These are phyloP conservation scores for Dovyalis caffra DNA, from an alignment of 345 rosid genomes.

Conservation along the genomic window DNA sequence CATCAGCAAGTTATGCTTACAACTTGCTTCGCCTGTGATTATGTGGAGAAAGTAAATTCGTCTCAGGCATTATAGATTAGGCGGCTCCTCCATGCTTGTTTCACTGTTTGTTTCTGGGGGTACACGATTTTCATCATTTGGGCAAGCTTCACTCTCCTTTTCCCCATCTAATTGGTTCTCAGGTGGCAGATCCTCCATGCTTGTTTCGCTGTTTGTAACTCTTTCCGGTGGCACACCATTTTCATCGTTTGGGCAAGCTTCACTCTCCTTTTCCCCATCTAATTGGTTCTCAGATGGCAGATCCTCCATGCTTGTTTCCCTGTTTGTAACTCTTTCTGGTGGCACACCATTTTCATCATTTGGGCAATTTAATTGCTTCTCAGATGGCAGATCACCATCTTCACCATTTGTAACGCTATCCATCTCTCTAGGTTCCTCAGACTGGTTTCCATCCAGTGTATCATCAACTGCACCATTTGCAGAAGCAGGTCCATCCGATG, in stretches of 20 bases:
- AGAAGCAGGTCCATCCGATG: conserved; percentile 34
- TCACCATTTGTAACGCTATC: conserved; percentile 28
- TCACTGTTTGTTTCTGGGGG: conserved; percentile 27
- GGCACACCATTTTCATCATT: conserved; percentile 9
- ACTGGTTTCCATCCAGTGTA: conserved; percentile 13
- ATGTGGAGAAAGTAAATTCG: not conserved
- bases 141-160: conserved; percentile 16
- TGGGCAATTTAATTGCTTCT: conserved; percentile 10
- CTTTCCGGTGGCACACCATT: too few species aligned
- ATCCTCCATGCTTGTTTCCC: conserved; percentile 24
- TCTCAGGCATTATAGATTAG: not conserved
- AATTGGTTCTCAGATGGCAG: too few species aligned
- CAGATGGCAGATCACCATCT: conserved; percentile 23
- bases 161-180: conserved; percentile 19
- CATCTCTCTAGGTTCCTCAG: conserved; percentile 33
- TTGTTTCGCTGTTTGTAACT: too few species aligned
- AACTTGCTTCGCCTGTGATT: not conserved
- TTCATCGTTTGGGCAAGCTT: too few species aligned
- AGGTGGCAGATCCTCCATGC: conserved; percentile 16
- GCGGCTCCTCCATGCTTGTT: conserved; percentile 17
- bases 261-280: too few species aligned
- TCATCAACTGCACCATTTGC: conserved; percentile 28
- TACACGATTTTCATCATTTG: conserved; percentile 8
- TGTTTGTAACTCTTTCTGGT: conserved; percentile 26
- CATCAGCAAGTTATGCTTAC: too few species aligned